Base-by-base conservation (phyloP, 2,329 filamentous ascomycete species). In the Periglandula ipomoeae region DNA sequence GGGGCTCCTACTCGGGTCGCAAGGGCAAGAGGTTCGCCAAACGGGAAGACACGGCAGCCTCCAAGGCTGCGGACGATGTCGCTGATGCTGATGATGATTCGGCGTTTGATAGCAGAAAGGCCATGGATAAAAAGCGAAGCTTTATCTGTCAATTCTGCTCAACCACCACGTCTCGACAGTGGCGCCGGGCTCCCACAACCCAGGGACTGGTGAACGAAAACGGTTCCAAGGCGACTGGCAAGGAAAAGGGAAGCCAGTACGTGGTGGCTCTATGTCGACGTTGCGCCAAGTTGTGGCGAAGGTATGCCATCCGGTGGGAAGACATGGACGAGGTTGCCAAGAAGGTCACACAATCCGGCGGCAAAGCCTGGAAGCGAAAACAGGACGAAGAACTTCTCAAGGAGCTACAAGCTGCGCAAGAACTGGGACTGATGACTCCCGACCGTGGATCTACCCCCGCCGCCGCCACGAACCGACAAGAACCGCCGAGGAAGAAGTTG, bases 141-240 rank as follows among this genome's bases (percentile, higher is more conserved):
- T 97, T 98, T 60, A 78, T 89, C 55, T 98, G 93, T 76, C 96
- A 95, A 63, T 97, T 96, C 64, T 98, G 93, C 66, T 77, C 74
- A 46, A 87, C 82, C 3, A 85, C 85, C 52, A 75, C 77, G 49
- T 95, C 90, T 5, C 79, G 88, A 46, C 89, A 95, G 65, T 98
- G 93, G 93, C 81, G 93, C 49, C 81, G 91, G 51, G 93, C 93
- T 11, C 93, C 93, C 8, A 84, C 82, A 42, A 83, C 85, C 8
- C 74, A 83, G 3, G 86, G 87, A 22, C 78, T 85, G 9, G 73
- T 90, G 26, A 77, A 78, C 22, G 79, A 94, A 49, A 70, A 74
- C 17, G 73, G 73, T 9, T 75, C 77, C 47, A 70, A 70, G 51
- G 56, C 57, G 5, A 80, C 81, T 48, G 77, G 78, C 58, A 90